Conservation (phyloP, 140 eudicot species). For the Stevia rebaudiana region DNA sequence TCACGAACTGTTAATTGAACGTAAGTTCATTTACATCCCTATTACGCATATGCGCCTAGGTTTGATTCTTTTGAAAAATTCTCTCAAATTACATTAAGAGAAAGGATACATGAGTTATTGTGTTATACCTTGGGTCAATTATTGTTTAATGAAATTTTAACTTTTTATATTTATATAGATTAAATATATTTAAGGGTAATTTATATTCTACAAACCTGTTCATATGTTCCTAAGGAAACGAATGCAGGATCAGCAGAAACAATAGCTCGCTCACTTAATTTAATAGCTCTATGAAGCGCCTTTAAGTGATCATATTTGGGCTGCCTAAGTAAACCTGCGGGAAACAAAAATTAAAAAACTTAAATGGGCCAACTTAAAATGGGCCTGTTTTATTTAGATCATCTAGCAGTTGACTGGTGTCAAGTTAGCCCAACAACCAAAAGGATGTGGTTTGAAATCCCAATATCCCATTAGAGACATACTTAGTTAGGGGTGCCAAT, state of each 20-base stretch:
- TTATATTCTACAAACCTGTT: conserved; percentile 48
- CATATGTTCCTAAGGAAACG: conserved; percentile 61
- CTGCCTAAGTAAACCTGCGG: conserved; percentile 73
- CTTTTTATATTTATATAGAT: no score
- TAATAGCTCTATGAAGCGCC: conserved; percentile 80
- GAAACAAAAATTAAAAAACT: not conserved
- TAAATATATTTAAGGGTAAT: not conserved
- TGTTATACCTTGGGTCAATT: no score
- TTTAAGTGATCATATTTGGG: conserved; percentile 83
- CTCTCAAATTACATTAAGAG: no score
- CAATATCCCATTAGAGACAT: not conserved
- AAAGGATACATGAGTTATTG: no score
- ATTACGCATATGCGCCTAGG: no score
- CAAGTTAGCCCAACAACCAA: not conserved
- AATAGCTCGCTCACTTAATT: conserved; percentile 64
- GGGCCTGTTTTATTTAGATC: not conserved
- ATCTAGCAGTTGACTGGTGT: no score
- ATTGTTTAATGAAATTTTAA: no score
- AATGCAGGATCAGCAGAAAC: conserved; percentile 63
- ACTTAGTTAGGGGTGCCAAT: no score
- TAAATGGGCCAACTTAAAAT: not conserved
- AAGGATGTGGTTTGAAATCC: not conserved
- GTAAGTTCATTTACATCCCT: no score
- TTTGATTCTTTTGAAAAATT: no score
- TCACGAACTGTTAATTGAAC: no score